Base-by-base conservation (phyloP, 768 basidiomycete species). In the Mycena crocata region DNA sequence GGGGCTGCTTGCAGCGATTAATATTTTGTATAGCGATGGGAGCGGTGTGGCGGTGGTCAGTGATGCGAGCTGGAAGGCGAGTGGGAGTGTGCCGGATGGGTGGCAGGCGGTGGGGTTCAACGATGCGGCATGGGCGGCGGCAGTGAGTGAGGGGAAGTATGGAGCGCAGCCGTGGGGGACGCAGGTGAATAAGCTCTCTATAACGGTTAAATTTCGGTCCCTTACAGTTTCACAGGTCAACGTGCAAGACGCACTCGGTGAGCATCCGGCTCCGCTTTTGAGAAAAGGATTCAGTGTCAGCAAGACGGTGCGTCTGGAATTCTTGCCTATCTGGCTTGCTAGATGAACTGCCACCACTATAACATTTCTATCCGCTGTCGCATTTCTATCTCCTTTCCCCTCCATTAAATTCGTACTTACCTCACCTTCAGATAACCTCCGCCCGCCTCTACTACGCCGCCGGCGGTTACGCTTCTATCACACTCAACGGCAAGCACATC, bases 251-350 rank as follows among this genome's bases (percentile, higher is more conserved):
- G 31, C 75, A 9, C 72, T 78, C 3, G 72, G 59, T n/a, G 77
- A 76, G 60, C 77, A 78, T 42, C 77, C 77, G 4, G 72, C 77
- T 3, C 77, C 77, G 42, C 67, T 78, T 39, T 39, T 78, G 34
- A 66, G 77, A 3, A 74, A 72, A 44, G 55, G 69, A 39, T 78
- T 78, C 39, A 44, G 52, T 0, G 32, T 76, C 21, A 40, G 23
- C 34, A 62, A 68, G 51, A 14, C 34, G 60, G 54, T 55, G 42
- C 15, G 30, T 26, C 21, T 28, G 13, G n/a, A n/a, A 14, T 73
- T 21, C 42, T 8, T 46, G 62, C 74, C 50, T 58, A 60, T 19
- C 66, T 69, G 74, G 74, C 40, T 70, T 69, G 3, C 69, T 74
- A 44, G 72, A 68, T 15, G 64, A 67, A 7, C 71, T 72, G 58